A percentile compares a stretch with the other conserved stretches of the same genome.
These are phyloP conservation scores for Lasiosphaeria hispida DNA, from an alignment of 495 filamentous ascomycete species.

Conservation along the genomic window DNA sequence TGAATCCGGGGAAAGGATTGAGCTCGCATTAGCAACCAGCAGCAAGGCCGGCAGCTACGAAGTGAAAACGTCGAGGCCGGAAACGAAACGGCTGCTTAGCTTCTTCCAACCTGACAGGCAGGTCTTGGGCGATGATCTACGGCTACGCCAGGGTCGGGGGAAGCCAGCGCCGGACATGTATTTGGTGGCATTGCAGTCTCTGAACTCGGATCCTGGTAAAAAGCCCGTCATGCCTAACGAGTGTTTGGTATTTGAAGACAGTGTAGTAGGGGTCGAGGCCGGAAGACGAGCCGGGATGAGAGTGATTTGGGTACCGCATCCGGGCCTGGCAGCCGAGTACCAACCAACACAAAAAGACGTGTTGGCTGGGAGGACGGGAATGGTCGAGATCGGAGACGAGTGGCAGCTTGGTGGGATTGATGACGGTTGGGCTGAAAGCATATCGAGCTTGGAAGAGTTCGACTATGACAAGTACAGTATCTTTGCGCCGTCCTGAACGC, in stretches of 20 bases:
- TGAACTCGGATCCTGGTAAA: conserved; percentile 57
- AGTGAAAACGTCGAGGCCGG: conserved; percentile 22
- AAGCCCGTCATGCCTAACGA: conserved; percentile 55
- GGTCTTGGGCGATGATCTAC: conserved; percentile 72
- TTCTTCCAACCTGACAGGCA: conserved; percentile 42
- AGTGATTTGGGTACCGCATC: conserved; percentile 83
- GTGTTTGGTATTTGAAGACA: conserved; percentile 89
- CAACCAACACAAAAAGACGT: conserved; percentile 68
- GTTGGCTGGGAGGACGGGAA: conserved; percentile 69
- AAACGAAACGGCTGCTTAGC: conserved; percentile 23
- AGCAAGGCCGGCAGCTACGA: conserved; percentile 28
- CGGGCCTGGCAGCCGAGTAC: conserved; percentile 62
- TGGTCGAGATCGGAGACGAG: conserved; percentile 36
- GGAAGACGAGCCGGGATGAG: conserved; percentile 85
- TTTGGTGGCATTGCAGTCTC: conserved; percentile 67
- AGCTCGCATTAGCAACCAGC: conserved; percentile 31
- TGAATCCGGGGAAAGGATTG: conserved; percentile 17
- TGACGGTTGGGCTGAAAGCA: no score
- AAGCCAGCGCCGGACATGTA: conserved; percentile 92
- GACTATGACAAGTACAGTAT: no score
- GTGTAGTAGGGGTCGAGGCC: conserved; percentile 79
- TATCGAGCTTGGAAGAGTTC: no score
- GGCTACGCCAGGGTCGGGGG: conserved; percentile 67
- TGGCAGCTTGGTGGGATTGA: no score
- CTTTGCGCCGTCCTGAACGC: no score